Conservation (phyloP, 192 early-diverging fungal species). For the Linderina pennispora region DNA sequence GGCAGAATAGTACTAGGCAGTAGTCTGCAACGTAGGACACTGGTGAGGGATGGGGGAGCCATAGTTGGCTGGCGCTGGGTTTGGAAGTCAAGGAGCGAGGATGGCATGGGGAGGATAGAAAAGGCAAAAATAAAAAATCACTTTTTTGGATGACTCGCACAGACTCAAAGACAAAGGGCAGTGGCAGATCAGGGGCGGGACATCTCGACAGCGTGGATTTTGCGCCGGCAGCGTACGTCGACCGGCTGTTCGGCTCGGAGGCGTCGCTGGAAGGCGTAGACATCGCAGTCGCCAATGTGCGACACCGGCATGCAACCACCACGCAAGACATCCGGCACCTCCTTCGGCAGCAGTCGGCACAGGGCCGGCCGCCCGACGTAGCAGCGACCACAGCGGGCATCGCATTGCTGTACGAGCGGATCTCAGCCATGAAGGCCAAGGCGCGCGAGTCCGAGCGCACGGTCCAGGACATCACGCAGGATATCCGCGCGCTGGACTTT, state of each 20-base stretch:
- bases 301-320: conserved; percentile 52
- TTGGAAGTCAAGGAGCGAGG: too few relatives aligned
- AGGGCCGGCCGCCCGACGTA: conserved; percentile 58
- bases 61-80: too few relatives aligned
- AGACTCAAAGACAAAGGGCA: too few relatives aligned
- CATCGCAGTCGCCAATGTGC: conserved; percentile 54
- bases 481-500: conserved; percentile 91
- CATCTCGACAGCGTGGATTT: conserved; percentile 62
- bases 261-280: conserved; percentile 49
- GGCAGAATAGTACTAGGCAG: too few relatives aligned
- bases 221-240: conserved; percentile 70
- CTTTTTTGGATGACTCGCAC: too few relatives aligned
- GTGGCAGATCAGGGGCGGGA: conserved; percentile 2
- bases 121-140: too few relatives aligned
- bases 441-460: conserved; percentile 78
- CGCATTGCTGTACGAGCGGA: conserved; percentile 59
- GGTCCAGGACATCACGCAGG: conserved; percentile 93
- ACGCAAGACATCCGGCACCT: conserved; percentile 62
- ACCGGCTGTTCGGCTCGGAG: conserved; percentile 69
- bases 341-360: conserved; percentile 62
- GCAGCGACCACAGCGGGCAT: conserved; percentile 73
- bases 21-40: too few relatives aligned
- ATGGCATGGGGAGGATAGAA: too few relatives aligned
- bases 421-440: conserved; percentile 79
- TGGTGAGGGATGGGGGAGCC: too few relatives aligned